phyloP scores from a whole-genome alignment of 768 basidiomycete species.

The Mycena galopus region DNA sequence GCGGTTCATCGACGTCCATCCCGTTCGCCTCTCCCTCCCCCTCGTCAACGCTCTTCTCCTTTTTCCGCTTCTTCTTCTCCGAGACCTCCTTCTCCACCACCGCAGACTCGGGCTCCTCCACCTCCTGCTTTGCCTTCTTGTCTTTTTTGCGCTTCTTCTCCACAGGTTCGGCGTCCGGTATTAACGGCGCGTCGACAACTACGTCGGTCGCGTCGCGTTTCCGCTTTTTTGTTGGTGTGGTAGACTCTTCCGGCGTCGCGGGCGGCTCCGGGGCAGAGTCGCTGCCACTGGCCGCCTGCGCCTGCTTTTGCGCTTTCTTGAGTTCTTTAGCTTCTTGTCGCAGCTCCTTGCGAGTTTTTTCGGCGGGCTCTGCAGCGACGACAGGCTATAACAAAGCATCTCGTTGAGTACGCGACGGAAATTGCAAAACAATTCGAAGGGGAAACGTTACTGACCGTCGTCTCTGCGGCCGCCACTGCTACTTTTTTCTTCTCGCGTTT shows the following conservation, averaged over 20 bases:
- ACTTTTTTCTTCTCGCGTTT: conserved; percentile 41
- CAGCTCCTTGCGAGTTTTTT: conserved; percentile 32
- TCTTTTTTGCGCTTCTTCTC: conserved; percentile 47
- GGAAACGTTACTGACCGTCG: conserved; percentile 5
- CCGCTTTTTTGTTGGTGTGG: conserved; percentile 51
- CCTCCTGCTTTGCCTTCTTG: conserved; percentile 45
- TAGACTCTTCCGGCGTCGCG: conserved; percentile 8
- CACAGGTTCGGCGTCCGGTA: conserved; percentile 27
- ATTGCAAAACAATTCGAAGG: not conserved
- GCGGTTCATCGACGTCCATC: conserved; percentile 34
- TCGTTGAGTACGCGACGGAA: not conserved
- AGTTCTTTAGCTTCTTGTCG: conserved; percentile 34
- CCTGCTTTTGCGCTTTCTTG: conserved; percentile 30
- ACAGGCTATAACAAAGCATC: conserved; percentile 3
- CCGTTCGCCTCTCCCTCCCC: not conserved
- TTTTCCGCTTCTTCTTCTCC: conserved; percentile 30
- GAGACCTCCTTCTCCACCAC: conserved; percentile 4
- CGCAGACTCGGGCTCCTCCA: not conserved
- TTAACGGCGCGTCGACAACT: conserved; percentile 12
- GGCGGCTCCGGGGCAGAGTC: conserved; percentile 27
- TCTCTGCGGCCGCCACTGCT: not conserved
- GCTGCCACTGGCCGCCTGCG: conserved; percentile 5
- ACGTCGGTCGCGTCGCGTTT: conserved; percentile 41
- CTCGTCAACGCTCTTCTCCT: conserved; percentile 14
- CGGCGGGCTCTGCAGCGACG: not conserved